These are phyloP conservation scores for Cystobasidium sp. DNA, from an alignment of 1,284 basidiomycete genomes.

Conservation along the genomic window DNA sequence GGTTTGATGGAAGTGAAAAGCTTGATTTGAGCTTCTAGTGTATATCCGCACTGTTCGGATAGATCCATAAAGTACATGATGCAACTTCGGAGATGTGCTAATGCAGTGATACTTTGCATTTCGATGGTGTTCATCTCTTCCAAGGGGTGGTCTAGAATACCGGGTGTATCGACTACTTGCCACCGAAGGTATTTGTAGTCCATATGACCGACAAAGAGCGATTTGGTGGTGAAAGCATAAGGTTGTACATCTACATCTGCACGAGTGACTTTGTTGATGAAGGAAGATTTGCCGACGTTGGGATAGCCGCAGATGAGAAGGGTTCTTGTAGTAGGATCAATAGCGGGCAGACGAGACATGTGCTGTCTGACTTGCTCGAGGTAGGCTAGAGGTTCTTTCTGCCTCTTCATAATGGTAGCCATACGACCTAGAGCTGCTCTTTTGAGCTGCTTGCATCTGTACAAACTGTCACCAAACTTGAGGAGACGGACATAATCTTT, in stretches of 20 bases:
- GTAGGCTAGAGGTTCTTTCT: constrained; percentile 95
- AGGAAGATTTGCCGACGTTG: constrained; percentile 95
- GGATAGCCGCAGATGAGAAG: constrained; percentile 95
- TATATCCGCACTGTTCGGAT: constrained; percentile 93
- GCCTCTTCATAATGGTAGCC: constrained; percentile 95
- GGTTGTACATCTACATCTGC: constrained; percentile 97
- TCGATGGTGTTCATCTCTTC: constrained; percentile 99
- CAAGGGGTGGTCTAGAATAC: constrained; percentile 68
- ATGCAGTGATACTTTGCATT: constrained; percentile 96
- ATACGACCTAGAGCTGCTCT: constrained; percentile 72
- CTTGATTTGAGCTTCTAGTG: constrained; percentile 90
- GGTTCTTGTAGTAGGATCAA: constrained; percentile 95
- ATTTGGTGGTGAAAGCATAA: constrained; percentile 97
- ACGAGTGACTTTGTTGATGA: constrained; percentile 96
- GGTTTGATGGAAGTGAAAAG: constrained; percentile 98
- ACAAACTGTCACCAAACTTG: constrained; percentile 94
- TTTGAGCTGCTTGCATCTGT: constrained; percentile 96
- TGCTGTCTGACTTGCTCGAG: constrained; percentile 97
- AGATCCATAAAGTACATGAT: constrained; percentile 97
- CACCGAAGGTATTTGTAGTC: constrained; percentile 97
- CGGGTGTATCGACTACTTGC: constrained; percentile 78
- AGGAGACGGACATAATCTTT: constrained; percentile 93
- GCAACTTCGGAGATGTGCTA: constrained; percentile 89
- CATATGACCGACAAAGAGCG: constrained; percentile 92
- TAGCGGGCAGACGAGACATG: constrained; percentile 91